Evolutionary conservation across 805 yeast genomes (phyloP).

Genomic region (Yamadazyma tumulicola): DNA sequence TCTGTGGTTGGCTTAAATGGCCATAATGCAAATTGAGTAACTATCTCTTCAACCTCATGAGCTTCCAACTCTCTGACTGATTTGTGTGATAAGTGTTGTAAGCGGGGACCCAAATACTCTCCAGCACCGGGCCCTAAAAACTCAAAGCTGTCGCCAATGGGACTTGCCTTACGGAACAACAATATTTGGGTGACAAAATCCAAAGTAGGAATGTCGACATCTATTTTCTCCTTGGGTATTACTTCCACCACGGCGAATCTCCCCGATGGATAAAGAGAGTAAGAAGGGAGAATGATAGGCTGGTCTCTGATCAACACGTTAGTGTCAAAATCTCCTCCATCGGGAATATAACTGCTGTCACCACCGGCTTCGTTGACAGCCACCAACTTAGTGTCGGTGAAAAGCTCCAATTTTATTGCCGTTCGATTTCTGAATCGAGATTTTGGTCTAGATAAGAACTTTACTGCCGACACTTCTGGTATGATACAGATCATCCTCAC

Average conservation of each 20-base stretch:
- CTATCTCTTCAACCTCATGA: slow-evolving; percentile 53
- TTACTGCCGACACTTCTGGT: slow-evolving; percentile 47
- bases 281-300: slow-evolving; percentile 28
- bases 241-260: slow-evolving; percentile 58
- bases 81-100: slow-evolving; percentile 35
- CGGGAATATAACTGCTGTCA: slow-evolving; percentile 17
- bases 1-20: slow-evolving; percentile 69
- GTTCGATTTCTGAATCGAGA: slow-evolving; percentile 55
- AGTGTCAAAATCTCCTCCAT: slow-evolving; percentile 36
- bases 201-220: slow-evolving; percentile 48
- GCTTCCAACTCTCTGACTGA: slow-evolving; percentile 46
- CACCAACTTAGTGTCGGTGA: slow-evolving; percentile 53
- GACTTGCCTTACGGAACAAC: slow-evolving; percentile 40
- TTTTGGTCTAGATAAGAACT: slow-evolving; percentile 57
- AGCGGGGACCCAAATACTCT: slow-evolving; percentile 40
- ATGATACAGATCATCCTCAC: slow-evolving; percentile 74
- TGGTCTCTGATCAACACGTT: slow-evolving; percentile 32
- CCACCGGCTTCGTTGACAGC: slow-evolving; percentile 39
- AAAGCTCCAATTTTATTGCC: slow-evolving; percentile 61
- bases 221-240: slow-evolving; percentile 32
- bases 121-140: slow-evolving; percentile 81
- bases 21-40: slow-evolving; percentile 63
- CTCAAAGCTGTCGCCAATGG: slow-evolving; percentile 42
- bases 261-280: slow-evolving; percentile 27
- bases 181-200: slow-evolving; percentile 66